phyloP scores from a whole-genome alignment of 2,329 filamentous ascomycete species.

The Phaeoacremonium minimum region DNA sequence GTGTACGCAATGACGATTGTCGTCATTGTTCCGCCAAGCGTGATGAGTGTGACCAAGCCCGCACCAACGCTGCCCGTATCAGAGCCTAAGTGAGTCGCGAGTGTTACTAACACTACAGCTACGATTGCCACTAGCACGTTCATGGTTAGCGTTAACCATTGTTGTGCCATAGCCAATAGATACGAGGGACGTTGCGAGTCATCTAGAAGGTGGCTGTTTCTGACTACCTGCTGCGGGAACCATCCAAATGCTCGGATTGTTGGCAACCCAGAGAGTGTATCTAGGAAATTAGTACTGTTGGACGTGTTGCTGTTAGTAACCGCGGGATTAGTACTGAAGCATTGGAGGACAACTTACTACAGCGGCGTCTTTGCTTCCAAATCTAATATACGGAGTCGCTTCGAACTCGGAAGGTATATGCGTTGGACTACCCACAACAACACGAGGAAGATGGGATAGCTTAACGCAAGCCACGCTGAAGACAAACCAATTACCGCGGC shows the following conservation, averaged over 20 bases:
- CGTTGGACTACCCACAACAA: conserved; percentile 35
- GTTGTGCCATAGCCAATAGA: conserved; percentile 21
- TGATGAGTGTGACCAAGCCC: conserved; percentile 23
- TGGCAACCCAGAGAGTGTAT: conserved; percentile 34
- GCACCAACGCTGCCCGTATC: conserved; percentile 13
- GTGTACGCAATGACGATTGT: conserved; percentile 21
- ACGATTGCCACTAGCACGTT: conserved; percentile 23
- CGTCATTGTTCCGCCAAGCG: conserved; percentile 19
- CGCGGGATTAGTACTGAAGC: neutral
- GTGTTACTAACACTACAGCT: conserved; percentile 18
- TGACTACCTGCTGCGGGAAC: conserved; percentile 25
- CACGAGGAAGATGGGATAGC: conserved; percentile 8
- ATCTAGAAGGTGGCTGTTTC: conserved; percentile 21
- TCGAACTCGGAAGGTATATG: conserved; percentile 41
- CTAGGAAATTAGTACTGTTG: conserved; percentile 31
- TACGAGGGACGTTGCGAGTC: conserved; percentile 23
- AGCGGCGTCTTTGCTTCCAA: conserved; percentile 37
- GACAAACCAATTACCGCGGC: conserved; percentile 6
- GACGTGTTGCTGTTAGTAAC: neutral
- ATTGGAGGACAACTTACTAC: conserved; percentile 16
- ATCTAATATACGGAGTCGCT: conserved; percentile 39
- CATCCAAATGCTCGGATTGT: conserved; percentile 42
- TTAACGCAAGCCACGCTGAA: conserved; percentile 5
- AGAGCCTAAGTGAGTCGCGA: conserved; percentile 17
- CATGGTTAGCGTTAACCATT: conserved; percentile 26